Base-by-base conservation (phyloP, 768 basidiomycete species). In the Pisolithus sp. region DNA sequence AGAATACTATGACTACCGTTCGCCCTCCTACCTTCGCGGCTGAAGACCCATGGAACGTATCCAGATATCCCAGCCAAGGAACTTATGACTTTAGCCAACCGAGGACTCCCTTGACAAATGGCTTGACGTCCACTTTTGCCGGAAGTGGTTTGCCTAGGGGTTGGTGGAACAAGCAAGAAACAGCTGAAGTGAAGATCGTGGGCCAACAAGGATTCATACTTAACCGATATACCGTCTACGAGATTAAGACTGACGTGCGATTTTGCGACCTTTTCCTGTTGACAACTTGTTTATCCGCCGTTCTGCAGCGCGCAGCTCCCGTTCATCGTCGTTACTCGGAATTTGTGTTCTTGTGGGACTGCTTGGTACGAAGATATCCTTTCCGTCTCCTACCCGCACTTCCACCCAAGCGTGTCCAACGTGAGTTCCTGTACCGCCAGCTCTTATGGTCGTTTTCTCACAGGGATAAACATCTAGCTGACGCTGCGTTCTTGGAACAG, bases 191-290 rank as follows among this genome's bases (percentile, higher is more conserved):
- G 38, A 79, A 76, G 42, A 76, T 93, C 45, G 71, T 89, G 41
- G 93, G 93, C 28, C 91, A 89, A 59, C 92, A 94, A 65, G 93
- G 93, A 2, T 94, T 94, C 70, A 86, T 95, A 58, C 69, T 95
- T 59, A 92, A 89, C 59, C 80, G 94, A 50, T 87, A 89, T 62
- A 87, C 81, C 51, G 83, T 92, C 4, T 97, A 95, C 64, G 83
- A 88, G 62, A 74, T 97, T 26, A 69, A 77, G 10, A 82, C 89
- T 21, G 85, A 90, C 49, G 89, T 91, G 57, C 65, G 84, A 73
- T 38, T n/a, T 40, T 28, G 31, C 21, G 50, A 36, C 34, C 34
- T 34, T 38, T 43, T 44, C 44, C 23, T 15, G 43, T 60, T 48
- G 23, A 40, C 2, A 49, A 21, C 0, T 38, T 49, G 34, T 37